Conservation (phyloP, 2,329 filamentous ascomycete species). For the Thielaviopsis populi region DNA sequence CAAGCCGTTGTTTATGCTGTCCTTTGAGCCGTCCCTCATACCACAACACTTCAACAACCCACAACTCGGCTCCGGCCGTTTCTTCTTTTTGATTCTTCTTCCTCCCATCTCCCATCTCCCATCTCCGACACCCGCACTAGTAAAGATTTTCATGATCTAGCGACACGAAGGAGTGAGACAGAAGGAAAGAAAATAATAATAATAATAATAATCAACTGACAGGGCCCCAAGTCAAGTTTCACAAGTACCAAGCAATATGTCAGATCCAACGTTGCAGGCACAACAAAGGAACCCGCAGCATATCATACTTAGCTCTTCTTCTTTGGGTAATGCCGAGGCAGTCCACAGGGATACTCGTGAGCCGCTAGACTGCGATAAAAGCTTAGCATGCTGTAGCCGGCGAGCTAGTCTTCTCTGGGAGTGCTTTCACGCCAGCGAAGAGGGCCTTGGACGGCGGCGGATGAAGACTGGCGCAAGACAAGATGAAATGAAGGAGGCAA, state of each 20-base stretch:
- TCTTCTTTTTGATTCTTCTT: too few species aligned
- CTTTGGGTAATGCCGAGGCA: not conserved
- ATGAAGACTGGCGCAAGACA: not conserved
- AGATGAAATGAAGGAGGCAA: not conserved
- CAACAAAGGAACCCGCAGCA: conserved; percentile 1
- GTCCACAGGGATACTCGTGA: not conserved
- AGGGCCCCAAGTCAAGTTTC: not conserved
- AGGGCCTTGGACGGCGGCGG: not conserved
- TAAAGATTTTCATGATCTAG: not conserved
- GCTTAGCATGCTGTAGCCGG: not conserved
- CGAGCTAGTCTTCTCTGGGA: not conserved
- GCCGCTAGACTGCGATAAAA: not conserved
- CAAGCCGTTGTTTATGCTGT: too few species aligned
- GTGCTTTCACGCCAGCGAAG: not conserved
- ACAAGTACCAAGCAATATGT: not conserved
- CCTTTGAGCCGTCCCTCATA: too few species aligned
- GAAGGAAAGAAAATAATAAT: not conserved
- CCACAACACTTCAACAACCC: too few species aligned
- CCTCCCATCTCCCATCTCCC: too few species aligned
- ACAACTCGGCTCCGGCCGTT: too few species aligned
- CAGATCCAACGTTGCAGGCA: conserved; percentile 1
- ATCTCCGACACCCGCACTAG: not conserved
- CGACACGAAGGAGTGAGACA: not conserved
- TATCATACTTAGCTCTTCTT: not conserved
- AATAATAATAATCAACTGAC: not conserved